A percentile compares a stretch with the other conserved stretches of the same genome.
Conservation (phyloP, 768 basidiomycete genomes). For the Rhizopogon vesiculosus region DNA sequence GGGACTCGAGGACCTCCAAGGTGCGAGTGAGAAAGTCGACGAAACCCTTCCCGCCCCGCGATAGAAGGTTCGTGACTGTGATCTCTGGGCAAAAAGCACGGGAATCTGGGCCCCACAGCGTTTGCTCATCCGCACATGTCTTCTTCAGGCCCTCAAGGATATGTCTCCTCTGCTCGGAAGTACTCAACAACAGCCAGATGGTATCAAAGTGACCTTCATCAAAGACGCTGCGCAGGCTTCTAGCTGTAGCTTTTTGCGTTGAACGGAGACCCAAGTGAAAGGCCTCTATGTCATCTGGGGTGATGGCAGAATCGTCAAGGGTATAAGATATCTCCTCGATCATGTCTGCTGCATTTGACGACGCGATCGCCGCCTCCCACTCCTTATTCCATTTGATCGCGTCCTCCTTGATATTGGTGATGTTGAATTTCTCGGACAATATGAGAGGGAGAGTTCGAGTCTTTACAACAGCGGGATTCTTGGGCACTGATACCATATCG, state of each 20-base stretch:
- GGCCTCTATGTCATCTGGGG: too few relatives aligned
- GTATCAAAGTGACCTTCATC: slow-evolving; percentile 3
- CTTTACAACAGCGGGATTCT: too few relatives aligned
- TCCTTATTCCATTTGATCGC: slow-evolving; percentile 15
- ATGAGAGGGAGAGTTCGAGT: too few relatives aligned
- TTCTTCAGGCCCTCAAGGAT: slow-evolving; percentile 10
- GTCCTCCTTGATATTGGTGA: slow-evolving; percentile 6
- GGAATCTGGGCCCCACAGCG: slow-evolving; percentile 4
- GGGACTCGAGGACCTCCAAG: not conserved
- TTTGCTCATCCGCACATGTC: not conserved
- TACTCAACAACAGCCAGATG: slow-evolving; percentile 12
- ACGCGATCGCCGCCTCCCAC: slow-evolving; percentile 11
- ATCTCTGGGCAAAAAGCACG: slow-evolving; percentile 17
- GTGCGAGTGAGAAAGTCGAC: slow-evolving; percentile 2
- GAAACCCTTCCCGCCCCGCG: slow-evolving; percentile 4
- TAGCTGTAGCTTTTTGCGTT: not conserved
- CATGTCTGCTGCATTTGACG: slow-evolving; percentile 8
- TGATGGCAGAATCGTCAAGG: not conserved
- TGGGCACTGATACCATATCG: too few relatives aligned
- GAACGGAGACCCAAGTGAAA: too few relatives aligned
- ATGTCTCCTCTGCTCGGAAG: slow-evolving; percentile 5
- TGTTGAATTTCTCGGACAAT: not conserved
- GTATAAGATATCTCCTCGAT: slow-evolving; percentile 1
- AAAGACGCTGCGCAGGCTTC: not conserved
- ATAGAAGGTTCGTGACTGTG: slow-evolving; percentile 5